Percentiles rank a stretch among this genome's conserved stretches.
phyloP scores from a whole-genome alignment of 306 rosid species.

The Ormosia emarginata region DNA sequence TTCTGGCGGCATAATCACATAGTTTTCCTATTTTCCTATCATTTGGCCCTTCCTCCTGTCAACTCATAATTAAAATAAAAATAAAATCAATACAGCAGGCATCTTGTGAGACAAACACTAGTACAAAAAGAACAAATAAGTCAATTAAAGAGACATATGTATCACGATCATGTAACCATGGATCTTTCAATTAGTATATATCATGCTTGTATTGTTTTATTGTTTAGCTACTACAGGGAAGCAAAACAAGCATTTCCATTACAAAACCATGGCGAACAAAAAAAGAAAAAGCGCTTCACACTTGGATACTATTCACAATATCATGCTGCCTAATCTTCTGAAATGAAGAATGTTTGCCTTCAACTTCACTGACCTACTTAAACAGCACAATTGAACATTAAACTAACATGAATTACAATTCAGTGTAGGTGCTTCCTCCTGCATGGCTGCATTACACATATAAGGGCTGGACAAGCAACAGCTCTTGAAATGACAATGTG shows the following conservation, averaged over 20 bases:
- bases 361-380: constrained; percentile 20
- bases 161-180: background rate
- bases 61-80: constrained; percentile 17
- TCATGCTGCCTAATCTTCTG: constrained; percentile 5
- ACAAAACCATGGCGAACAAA: background rate
- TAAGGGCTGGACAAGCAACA: background rate
- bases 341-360: background rate
- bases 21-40: constrained; percentile 89
- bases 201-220: background rate
- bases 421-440: constrained; percentile 1
- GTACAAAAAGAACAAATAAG: constrained; percentile 7
- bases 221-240: constrained; percentile 6
- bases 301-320: background rate
- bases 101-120: background rate
- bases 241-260: background rate
- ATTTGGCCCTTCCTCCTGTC: constrained; percentile 87
- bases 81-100: constrained; percentile 2
- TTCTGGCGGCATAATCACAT: constrained; percentile 87
- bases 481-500: constrained; percentile 18
- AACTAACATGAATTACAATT: constrained; percentile 1
- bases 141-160: background rate
- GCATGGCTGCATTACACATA: background rate
- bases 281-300: background rate
- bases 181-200: constrained; percentile 1
- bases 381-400: constrained; percentile 4